Evolutionary conservation across 1,139 yeast genomes (phyloP), one percentile per base, ranked within the genome.

Genomic region (Blastobotrys persicus): DNA sequence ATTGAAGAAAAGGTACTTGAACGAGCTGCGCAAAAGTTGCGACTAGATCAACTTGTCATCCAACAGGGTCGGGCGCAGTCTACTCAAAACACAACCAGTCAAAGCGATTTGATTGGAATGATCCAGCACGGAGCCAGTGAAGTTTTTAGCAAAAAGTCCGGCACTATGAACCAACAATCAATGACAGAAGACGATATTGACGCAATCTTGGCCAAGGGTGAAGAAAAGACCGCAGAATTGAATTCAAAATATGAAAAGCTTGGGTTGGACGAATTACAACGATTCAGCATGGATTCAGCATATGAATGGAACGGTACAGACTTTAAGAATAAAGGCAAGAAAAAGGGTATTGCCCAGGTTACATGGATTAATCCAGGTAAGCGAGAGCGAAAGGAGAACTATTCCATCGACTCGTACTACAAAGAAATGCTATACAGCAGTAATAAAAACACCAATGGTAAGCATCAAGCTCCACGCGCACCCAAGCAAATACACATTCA

Each of bases 221-320:
- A 88, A 49, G 85, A 81, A 56, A 87, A 87, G 60, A 92, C 98
- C 0, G 79, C 83, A 37, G 76, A 78, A 40, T 71, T 91, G 55
- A 87, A 87, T 63, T 83, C 81, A 14, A 88, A 88, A 62, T 92
- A 88, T 66, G 84, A 88, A 48, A 81, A 84, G 44, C 74, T 92
- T 42, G 98, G 98, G 16, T 73, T 92, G 41, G 98, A 92, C 63
- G 98, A 92, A 63, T 71, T 92, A 52, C 97, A 91, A 64, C 88
- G 88, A 64, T 89, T 92, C 62, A 80, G 91, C 0, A 81, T 89
- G 13, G 96, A 89, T 59, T 87, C 95, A 1, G 92, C 96, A 0
- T 91, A 89, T 66, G 96, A 89, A 69, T 91, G 98, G 98, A 88
- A 91, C 63, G 98, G 98, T 16, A 82, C 86, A 60, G 88, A 88